Percentiles rank a stretch among this genome's conserved stretches.
These are phyloP conservation scores for Candida palmyrensis DNA, from an alignment of 805 yeast genomes.

Conservation along the genomic window DNA sequence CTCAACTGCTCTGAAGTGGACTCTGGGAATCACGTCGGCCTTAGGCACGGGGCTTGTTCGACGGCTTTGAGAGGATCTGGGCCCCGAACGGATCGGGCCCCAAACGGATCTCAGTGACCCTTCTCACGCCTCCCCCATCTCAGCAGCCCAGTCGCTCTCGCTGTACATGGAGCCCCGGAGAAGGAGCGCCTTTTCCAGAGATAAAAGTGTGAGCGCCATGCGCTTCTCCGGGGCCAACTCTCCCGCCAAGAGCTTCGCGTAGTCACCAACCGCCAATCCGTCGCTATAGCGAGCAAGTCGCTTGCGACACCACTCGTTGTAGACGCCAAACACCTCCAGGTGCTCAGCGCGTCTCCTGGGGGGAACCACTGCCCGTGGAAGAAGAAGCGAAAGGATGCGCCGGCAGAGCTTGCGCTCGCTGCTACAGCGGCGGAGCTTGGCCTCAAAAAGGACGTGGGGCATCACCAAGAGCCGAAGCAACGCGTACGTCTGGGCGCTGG, in stretches of 20 bases:
- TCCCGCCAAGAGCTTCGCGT: neutral
- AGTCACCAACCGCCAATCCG: constrained; percentile 1
- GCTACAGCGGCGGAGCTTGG: constrained; percentile 13
- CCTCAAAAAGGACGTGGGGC: constrained; percentile 22
- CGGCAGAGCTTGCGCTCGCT: constrained; percentile 18
- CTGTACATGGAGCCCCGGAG: constrained; percentile 2
- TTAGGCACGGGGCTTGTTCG: too few species aligned
- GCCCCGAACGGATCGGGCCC: too few species aligned
- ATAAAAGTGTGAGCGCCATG: neutral
- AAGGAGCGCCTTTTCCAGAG: constrained; percentile 2
- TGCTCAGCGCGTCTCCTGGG: constrained; percentile 9
- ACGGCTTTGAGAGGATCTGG: too few species aligned
- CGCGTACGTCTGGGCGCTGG: constrained; percentile 42
- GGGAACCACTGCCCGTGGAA: constrained; percentile 11
- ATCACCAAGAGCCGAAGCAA: constrained; percentile 21
- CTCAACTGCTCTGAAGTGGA: too few species aligned
- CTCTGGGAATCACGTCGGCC: too few species aligned
- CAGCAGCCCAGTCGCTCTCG: neutral
- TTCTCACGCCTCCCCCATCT: too few species aligned
- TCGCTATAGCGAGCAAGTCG: constrained; percentile 16
- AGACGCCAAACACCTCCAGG: neutral
- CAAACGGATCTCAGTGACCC: too few species aligned
- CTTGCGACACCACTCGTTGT: constrained; percentile 20
- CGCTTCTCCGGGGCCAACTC: neutral
- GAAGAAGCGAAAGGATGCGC: constrained; percentile 14